phyloP scores from a whole-genome alignment of 2,329 filamentous ascomycete genomes.

The Cladosporium sphaerospermum region DNA sequence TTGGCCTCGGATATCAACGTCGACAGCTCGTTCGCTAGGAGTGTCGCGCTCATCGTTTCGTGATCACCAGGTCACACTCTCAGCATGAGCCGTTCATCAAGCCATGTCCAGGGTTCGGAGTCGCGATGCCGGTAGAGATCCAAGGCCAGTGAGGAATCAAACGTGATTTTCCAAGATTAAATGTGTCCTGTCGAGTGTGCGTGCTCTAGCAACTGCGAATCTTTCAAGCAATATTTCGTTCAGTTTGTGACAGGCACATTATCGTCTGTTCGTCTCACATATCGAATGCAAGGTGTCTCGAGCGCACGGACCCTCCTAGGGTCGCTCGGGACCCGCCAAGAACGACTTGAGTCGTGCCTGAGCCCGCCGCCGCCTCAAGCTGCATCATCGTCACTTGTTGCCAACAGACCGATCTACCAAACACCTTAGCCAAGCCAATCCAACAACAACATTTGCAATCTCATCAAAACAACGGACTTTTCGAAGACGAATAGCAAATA shows the following conservation, averaged over 20 bases:
- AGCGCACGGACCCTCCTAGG: neutral
- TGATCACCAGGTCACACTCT: neutral
- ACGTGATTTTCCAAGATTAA: too few species aligned
- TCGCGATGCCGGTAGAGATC: too few species aligned
- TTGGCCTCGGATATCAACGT: conserved; percentile 63
- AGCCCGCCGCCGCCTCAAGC: conserved; percentile 1
- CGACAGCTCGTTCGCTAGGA: conserved; percentile 28
- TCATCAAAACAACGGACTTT: neutral
- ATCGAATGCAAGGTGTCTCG: conserved; percentile 10
- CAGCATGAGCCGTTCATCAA: neutral
- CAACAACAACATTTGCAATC: neutral
- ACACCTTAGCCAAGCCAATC: neutral
- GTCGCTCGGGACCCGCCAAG: neutral
- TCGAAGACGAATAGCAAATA: neutral
- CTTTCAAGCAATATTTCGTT: too few species aligned
- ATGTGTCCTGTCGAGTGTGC: too few species aligned
- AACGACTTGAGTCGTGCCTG: conserved; percentile 3
- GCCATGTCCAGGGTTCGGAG: conserved; percentile 2
- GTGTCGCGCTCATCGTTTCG: conserved; percentile 24
- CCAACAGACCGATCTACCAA: neutral
- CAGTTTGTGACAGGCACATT: too few species aligned
- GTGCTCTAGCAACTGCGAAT: too few species aligned
- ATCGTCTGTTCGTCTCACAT: neutral
- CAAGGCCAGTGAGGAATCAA: too few species aligned
- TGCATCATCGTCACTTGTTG: neutral